Conservation (phyloP, 805 yeast genomes). For the Suhomyces kilbournensis region DNA sequence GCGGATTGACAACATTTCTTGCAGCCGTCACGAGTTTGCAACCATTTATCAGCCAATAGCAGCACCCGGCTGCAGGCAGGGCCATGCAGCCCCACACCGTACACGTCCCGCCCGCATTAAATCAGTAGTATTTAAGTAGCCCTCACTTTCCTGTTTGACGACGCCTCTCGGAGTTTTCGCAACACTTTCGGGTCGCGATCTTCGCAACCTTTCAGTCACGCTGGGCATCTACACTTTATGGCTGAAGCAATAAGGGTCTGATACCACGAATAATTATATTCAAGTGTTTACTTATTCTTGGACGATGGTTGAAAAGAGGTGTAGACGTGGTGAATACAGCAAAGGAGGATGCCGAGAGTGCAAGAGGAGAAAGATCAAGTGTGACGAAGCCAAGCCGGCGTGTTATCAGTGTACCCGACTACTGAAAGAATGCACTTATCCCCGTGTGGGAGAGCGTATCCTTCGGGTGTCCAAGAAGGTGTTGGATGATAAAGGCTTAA, state of each 20-base stretch:
- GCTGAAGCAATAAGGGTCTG: neutral
- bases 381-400: constrained; percentile 29
- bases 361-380: constrained; percentile 40
- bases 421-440: constrained; percentile 31
- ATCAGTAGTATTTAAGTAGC: neutral
- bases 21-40: neutral
- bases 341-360: constrained; percentile 41
- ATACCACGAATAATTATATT: neutral
- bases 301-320: neutral
- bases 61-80: neutral
- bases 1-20: neutral
- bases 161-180: neutral
- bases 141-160: neutral
- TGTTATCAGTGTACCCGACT: constrained; percentile 32
- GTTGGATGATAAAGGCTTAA: constrained; percentile 1
- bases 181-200: neutral
- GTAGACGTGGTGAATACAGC: constrained; percentile 20
- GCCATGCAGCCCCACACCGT: neutral
- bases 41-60: neutral
- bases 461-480: constrained; percentile 22
- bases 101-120: neutral
- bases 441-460: constrained; percentile 32
- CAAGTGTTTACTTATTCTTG: neutral
- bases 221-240: neutral
- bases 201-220: neutral